A percentile compares a stretch with the other conserved stretches of the same genome.
Conservation (phyloP, 805 yeast species). For the Cephaloascus albidus region DNA sequence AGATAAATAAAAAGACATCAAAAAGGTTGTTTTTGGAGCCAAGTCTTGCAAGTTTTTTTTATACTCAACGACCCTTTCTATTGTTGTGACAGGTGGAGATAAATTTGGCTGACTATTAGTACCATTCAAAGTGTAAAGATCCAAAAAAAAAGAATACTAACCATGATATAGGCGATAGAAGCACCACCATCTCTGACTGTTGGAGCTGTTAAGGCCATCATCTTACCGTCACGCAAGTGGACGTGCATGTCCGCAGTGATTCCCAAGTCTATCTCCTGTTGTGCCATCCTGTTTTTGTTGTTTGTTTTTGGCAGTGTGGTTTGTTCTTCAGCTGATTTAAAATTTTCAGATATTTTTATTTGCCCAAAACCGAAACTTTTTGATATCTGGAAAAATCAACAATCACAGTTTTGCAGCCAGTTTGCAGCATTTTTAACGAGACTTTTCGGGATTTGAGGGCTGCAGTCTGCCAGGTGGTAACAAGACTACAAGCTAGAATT, state of each 20-base stretch:
- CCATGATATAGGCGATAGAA: slow-evolving; percentile 85
- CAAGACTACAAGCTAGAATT: too few species aligned
- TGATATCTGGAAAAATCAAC: too few species aligned
- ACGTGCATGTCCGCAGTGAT: slow-evolving; percentile 90
- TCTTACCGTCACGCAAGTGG: slow-evolving; percentile 86
- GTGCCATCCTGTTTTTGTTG: neutral
- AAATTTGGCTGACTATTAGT: slow-evolving; percentile 51
- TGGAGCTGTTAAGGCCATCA: slow-evolving; percentile 90
- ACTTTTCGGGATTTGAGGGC: too few species aligned
- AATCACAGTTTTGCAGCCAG: too few species aligned
- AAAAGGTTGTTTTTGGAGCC: slow-evolving; percentile 76
- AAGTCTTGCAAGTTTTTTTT: slow-evolving; percentile 50
- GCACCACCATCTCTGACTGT: slow-evolving; percentile 86
- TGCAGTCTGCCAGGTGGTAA: too few species aligned
- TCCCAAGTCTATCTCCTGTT: slow-evolving; percentile 44
- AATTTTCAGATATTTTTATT: too few species aligned
- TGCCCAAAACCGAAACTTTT: too few species aligned
- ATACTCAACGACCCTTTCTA: slow-evolving; percentile 65
- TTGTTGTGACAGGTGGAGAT: slow-evolving; percentile 82
- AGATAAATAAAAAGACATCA: slow-evolving; percentile 84
- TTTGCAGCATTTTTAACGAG: too few species aligned
- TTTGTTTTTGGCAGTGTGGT: neutral
- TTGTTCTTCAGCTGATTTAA: too few species aligned
- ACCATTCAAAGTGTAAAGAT: neutral
- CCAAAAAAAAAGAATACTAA: neutral